phyloP scores from a whole-genome alignment of 2,329 filamentous ascomycete genomes.

The Aureobasidium sp. region DNA sequence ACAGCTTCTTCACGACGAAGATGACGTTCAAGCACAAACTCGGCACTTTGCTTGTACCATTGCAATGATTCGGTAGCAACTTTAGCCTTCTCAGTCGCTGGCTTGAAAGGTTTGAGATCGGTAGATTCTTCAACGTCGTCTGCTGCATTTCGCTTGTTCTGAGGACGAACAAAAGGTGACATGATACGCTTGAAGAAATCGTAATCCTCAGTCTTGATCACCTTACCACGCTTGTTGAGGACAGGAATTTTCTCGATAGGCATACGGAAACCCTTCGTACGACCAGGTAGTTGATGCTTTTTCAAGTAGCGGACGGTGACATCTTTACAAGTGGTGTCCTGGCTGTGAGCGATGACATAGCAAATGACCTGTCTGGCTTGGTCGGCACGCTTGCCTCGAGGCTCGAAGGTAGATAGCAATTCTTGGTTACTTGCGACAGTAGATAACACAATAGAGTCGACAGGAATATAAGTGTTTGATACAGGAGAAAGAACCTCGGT shows the following conservation, averaged over 20 bases:
- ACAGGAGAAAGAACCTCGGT: slow-evolving; percentile 78
- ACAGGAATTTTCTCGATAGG: slow-evolving; percentile 72
- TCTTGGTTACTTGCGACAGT: slow-evolving; percentile 66
- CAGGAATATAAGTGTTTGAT: slow-evolving; percentile 67
- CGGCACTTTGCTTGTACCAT: slow-evolving; percentile 76
- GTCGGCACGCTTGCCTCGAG: slow-evolving; percentile 73
- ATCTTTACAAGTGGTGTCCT: slow-evolving; percentile 86
- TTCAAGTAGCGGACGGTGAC: slow-evolving; percentile 88
- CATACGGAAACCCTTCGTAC: slow-evolving; percentile 78
- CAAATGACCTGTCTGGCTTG: slow-evolving; percentile 82
- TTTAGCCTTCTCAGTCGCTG: slow-evolving; percentile 46
- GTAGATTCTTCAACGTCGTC: slow-evolving; percentile 74
- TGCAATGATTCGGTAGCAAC: slow-evolving; percentile 56
- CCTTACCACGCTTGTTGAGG: slow-evolving; percentile 67
- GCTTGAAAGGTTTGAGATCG: slow-evolving; percentile 64
- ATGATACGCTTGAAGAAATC: slow-evolving; percentile 87
- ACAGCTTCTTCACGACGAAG: slow-evolving; percentile 88
- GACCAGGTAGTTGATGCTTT: slow-evolving; percentile 71
- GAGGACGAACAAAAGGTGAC: slow-evolving; percentile 56
- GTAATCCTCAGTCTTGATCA: slow-evolving; percentile 67
- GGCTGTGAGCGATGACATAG: slow-evolving; percentile 75
- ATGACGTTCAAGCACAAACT: slow-evolving; percentile 79
- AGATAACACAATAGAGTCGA: slow-evolving; percentile 64
- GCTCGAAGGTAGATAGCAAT: slow-evolving; percentile 66
- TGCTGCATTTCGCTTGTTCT: slow-evolving; percentile 51